Evolutionary conservation across 495 filamentous ascomycete genomes (phyloP), one percentile per base, ranked within the genome.

Genomic region (Evernia prunastri): DNA sequence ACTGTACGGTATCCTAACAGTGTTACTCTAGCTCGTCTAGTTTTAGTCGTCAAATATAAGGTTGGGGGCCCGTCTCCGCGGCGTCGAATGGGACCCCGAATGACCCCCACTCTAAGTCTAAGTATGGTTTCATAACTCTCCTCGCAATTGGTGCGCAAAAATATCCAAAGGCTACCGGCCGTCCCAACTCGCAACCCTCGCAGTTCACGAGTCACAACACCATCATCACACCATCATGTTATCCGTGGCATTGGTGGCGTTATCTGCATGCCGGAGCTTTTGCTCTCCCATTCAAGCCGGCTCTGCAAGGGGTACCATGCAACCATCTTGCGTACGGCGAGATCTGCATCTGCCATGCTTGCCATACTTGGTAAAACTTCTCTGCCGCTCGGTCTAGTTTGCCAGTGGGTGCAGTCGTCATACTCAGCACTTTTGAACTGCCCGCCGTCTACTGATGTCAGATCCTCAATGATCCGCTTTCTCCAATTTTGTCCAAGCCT

Each of bases 361-460:
- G 47, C n/a, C n/a, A n/a, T n/a, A n/a, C n/a, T n/a, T n/a, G n/a
- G n/a, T n/a, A 27, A 51, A 4, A 29, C 23, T 17, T 29, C 1
- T 29, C 47, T 27, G 47, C 47, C 47, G 47, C 47, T 51, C 47
- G n/a, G n/a, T n/a, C n/a, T n/a, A n/a, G n/a, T n/a, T n/a, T n/a
- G n/a, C n/a, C n/a, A n/a, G n/a, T n/a, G 3, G 12, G 20, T 4
- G 3, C 20, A 47, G 3, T 47, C 43, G 43, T 47, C 43, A 47
- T 23, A n/a, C 43, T n/a, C 43, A 47, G 1, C 12, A 20, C 40
- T n/a, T 37, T 12, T 7, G 36, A 12, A 37, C 36, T 37, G 36
- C 36, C 36, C 7, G 7, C 12, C 3, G 1, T 47, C 43, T 11
- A 25, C 43, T n/a, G 23, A 1, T 12, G 3, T 25, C n/a, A 47